Percentiles rank a stretch among this genome's conserved stretches.
phyloP scores from a whole-genome alignment of 2,329 filamentous ascomycete species.

The Cytospora mali region DNA sequence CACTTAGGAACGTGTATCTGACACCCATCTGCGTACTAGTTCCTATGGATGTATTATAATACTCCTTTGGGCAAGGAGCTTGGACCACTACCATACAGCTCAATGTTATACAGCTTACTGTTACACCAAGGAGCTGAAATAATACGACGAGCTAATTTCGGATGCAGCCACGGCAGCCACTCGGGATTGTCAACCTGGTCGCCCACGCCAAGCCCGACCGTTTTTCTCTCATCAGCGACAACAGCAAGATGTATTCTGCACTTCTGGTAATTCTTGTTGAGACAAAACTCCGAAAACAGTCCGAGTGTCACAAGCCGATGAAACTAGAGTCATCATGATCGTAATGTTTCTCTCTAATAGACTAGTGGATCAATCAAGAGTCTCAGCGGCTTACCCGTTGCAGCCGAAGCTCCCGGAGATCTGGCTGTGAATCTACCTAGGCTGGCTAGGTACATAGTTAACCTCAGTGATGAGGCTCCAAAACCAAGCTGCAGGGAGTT shows the following conservation, averaged over 20 bases:
- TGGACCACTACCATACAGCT: constrained; percentile 8
- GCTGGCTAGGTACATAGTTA: constrained; percentile 5
- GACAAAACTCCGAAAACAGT: not conserved
- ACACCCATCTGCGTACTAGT: not conserved
- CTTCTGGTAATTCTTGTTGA: not conserved
- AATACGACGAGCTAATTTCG: constrained; percentile 7
- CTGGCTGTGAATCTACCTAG: not conserved
- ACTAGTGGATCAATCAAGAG: not conserved
- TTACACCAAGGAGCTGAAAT: not conserved
- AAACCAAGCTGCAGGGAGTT: constrained; percentile 6
- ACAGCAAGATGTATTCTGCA: not conserved
- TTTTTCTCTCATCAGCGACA: not conserved
- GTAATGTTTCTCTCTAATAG: not conserved
- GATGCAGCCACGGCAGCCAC: constrained; percentile 4
- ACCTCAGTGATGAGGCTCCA: constrained; percentile 26
- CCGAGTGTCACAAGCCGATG: not conserved
- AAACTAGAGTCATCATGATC: not conserved
- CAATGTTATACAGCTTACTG: constrained; percentile 1
- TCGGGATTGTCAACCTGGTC: constrained; percentile 5
- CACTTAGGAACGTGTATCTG: no score
- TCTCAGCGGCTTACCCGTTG: not conserved
- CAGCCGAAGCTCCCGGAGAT: not conserved
- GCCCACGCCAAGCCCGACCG: not conserved
- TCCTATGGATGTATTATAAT: not conserved
- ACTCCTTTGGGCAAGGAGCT: constrained; percentile 21